Percentiles rank a stretch among this genome's conserved stretches.
These are phyloP conservation scores for Pelargonium citronellum DNA, from an alignment of 441 rosid species.

Conservation along the genomic window DNA sequence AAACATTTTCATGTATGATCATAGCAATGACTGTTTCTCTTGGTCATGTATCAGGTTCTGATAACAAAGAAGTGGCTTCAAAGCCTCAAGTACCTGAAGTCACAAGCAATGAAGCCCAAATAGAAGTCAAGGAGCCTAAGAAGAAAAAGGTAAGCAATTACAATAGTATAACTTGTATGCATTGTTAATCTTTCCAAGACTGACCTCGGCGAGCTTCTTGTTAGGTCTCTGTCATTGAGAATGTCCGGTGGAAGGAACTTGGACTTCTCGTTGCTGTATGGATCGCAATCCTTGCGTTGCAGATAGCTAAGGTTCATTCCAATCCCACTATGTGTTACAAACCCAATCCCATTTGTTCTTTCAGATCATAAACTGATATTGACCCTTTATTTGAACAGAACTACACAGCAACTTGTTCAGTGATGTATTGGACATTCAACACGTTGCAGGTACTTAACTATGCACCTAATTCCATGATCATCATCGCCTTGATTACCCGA, in stretches of 20 bases:
- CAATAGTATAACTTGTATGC: conserved; percentile 5
- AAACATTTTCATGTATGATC: neutral
- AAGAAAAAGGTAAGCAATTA: neutral
- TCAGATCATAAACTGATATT: neutral
- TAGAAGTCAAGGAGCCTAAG: neutral
- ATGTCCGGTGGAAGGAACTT: conserved; percentile 60
- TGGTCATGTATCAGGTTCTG: conserved; percentile 26
- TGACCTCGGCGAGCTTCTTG: neutral
- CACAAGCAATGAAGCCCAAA: neutral
- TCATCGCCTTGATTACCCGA: neutral
- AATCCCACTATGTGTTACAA: neutral
- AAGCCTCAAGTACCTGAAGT: conserved; percentile 24
- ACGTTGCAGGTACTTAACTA: conserved; percentile 42
- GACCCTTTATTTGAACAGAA: conserved; percentile 27
- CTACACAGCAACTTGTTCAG: conserved; percentile 47
- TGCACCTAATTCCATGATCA: no score
- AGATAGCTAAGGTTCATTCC: conserved; percentile 51
- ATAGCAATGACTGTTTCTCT: no score
- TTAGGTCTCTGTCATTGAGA: conserved; percentile 48
- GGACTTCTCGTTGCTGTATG: conserved; percentile 65
- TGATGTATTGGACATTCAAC: conserved; percentile 54
- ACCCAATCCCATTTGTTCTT: no score
- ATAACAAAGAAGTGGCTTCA: conserved; percentile 35
- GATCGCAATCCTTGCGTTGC: conserved; percentile 53
- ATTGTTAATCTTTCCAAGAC: conserved; percentile 12